A percentile compares a stretch with the other conserved stretches of the same genome.
Conservation (phyloP, 176 grass and related monocot genomes). For the Areca catechu region DNA sequence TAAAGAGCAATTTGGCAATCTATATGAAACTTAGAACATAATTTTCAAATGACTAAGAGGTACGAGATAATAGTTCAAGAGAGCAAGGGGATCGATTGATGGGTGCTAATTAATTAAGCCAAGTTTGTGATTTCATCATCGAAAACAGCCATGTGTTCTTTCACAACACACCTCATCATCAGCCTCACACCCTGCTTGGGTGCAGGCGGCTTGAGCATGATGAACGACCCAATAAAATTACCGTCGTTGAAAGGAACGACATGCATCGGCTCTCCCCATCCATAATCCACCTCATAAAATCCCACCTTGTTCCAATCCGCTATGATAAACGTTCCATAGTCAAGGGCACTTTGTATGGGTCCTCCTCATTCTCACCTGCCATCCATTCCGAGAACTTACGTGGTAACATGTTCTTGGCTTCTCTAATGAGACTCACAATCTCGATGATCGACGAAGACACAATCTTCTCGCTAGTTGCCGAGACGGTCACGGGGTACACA, state of each 20-base stretch:
- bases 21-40: too few relatives aligned
- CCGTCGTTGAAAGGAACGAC: conserved; percentile 1
- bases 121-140: not conserved
- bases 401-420: not conserved
- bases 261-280: conserved; percentile 1
- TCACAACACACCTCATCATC: not conserved
- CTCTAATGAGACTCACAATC: not conserved
- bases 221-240: not conserved
- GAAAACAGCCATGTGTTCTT: not conserved
- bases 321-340: not conserved
- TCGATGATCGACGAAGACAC: not conserved
- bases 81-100: too few relatives aligned
- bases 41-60: too few relatives aligned
- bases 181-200: not conserved
- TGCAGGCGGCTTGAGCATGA: not conserved
- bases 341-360: not conserved
- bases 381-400: not conserved
- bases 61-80: too few relatives aligned
- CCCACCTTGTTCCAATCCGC: conserved; percentile 3
- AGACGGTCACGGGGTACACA: not conserved
- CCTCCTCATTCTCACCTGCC: not conserved
- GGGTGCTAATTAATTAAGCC: not conserved
- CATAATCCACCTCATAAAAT: not conserved
- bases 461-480: not conserved
- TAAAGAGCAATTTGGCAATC: too few relatives aligned